Percentiles rank a stretch among this genome's conserved stretches.
These are phyloP conservation scores for Hyparrhenia diplandra DNA, from an alignment of 176 grass and related monocot genomes.

Conservation along the genomic window DNA sequence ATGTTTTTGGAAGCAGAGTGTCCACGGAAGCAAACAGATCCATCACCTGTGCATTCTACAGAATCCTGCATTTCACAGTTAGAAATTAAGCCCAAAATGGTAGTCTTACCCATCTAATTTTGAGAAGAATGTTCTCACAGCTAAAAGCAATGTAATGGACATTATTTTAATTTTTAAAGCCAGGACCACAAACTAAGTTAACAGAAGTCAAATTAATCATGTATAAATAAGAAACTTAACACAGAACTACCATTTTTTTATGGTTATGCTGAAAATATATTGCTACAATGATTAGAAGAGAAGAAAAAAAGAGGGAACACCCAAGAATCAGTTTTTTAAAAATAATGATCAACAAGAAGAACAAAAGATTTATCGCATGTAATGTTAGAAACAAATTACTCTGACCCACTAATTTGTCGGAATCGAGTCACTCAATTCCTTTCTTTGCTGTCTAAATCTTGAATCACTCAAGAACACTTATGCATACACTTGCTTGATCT, in stretches of 20 bases:
- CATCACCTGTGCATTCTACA: constrained; percentile 47
- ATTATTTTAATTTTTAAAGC: not conserved
- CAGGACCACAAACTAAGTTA: not conserved
- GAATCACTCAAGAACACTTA: too few species aligned
- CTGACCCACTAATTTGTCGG: too few species aligned
- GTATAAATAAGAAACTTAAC: not conserved
- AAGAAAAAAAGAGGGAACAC: not conserved
- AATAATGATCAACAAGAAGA: not conserved
- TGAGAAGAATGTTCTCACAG: not conserved
- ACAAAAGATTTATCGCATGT: not conserved
- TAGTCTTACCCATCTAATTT: not conserved
- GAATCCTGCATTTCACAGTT: constrained; percentile 24
- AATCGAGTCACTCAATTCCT: too few species aligned
- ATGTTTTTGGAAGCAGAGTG: constrained; percentile 36
- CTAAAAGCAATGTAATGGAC: not conserved
- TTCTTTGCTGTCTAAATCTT: too few species aligned
- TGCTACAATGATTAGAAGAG: not conserved
- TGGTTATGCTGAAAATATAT: not conserved
- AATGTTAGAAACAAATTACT: too few species aligned
- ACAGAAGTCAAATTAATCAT: not conserved
- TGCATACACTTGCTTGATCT: too few species aligned
- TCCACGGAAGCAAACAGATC: constrained; percentile 48
- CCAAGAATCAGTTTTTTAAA: not conserved
- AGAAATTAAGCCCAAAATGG: not conserved
- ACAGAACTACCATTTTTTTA: not conserved